Percentiles rank a stretch among this genome's conserved stretches.
Evolutionary conservation across 2,329 filamentous ascomycete genomes (phyloP).

Genomic region (Ophiostoma quercus): DNA sequence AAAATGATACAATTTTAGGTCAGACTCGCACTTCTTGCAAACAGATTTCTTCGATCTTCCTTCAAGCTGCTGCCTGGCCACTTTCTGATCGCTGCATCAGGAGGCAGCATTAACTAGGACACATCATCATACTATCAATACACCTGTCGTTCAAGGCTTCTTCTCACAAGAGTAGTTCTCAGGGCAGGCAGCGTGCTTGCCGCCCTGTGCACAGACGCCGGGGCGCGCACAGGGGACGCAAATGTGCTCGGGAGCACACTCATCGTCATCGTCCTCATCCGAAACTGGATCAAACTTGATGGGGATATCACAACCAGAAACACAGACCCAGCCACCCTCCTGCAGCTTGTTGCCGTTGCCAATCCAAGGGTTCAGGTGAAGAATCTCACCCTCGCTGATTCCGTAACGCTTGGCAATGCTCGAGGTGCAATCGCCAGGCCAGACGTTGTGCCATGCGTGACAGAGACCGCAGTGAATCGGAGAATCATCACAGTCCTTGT

Average conservation of each 20-base stretch:
- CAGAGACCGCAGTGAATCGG: conserved; percentile 15
- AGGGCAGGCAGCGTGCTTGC: conserved; percentile 22
- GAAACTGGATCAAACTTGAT: background rate
- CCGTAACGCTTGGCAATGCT: conserved; percentile 15
- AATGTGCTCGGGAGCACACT: conserved; percentile 33
- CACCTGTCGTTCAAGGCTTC: background rate
- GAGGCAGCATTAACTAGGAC: background rate
- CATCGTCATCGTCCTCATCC: conserved; percentile 25
- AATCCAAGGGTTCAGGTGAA: conserved; percentile 21
- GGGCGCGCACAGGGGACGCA: conserved; percentile 24
- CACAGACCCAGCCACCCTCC: conserved; percentile 20
- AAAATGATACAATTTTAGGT: conserved; percentile 11
- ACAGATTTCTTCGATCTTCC: background rate
- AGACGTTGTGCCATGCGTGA: conserved; percentile 21
- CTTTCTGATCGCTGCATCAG: background rate
- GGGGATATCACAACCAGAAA: conserved; percentile 19
- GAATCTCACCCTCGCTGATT: conserved; percentile 13
- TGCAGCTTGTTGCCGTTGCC: conserved; percentile 7
- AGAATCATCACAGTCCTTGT: background rate
- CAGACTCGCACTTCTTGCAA: background rate
- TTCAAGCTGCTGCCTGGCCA: background rate
- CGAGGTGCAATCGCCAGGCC: conserved; percentile 15
- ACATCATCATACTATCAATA: background rate
- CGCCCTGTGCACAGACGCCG: conserved; percentile 20
- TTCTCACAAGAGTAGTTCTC: conserved; percentile 22